Evolutionary conservation across 805 yeast species (phyloP).

Genomic region (Yamadazyma laniorum): DNA sequence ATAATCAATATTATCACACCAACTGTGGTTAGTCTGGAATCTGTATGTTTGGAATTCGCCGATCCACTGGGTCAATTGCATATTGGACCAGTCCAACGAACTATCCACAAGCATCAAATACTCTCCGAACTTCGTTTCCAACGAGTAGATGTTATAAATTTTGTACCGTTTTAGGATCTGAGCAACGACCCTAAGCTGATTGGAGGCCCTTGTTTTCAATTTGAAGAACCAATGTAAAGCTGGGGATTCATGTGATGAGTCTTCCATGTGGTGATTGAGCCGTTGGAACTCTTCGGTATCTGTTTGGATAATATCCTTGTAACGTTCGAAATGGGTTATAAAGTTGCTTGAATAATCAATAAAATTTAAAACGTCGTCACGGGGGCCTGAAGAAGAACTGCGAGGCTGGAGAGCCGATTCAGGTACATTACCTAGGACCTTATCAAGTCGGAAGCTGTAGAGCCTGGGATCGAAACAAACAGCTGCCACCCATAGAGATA

Average conservation of each 20-base stretch:
- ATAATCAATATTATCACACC: conserved; percentile 9
- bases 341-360: conserved; percentile 9
- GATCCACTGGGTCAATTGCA: conserved; percentile 11
- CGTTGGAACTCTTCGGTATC: conserved; percentile 4
- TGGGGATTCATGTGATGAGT: background rate
- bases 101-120: conserved; percentile 9
- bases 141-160: conserved; percentile 3
- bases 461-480: conserved; percentile 7
- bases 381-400: background rate
- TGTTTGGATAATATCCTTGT: conserved; percentile 8
- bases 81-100: background rate
- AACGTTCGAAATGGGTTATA: conserved; percentile 9
- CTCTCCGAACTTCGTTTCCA: conserved; percentile 2
- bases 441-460: conserved; percentile 3
- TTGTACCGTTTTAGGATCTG: conserved; percentile 5
- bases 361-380: conserved; percentile 5
- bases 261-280: conserved; percentile 4
- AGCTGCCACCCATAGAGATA: conserved; percentile 2
- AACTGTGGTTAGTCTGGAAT: conserved; percentile 8
- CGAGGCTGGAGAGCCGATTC: background rate
- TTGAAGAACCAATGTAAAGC: conserved; percentile 3
- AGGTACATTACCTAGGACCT: conserved; percentile 11
- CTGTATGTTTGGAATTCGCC: conserved; percentile 7
- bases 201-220: background rate
- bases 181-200: conserved; percentile 2